Percentiles rank a stretch among this genome's conserved stretches.
These are phyloP conservation scores for Aechmea fasciata DNA, from an alignment of 176 grass and related monocot species.

Conservation along the genomic window DNA sequence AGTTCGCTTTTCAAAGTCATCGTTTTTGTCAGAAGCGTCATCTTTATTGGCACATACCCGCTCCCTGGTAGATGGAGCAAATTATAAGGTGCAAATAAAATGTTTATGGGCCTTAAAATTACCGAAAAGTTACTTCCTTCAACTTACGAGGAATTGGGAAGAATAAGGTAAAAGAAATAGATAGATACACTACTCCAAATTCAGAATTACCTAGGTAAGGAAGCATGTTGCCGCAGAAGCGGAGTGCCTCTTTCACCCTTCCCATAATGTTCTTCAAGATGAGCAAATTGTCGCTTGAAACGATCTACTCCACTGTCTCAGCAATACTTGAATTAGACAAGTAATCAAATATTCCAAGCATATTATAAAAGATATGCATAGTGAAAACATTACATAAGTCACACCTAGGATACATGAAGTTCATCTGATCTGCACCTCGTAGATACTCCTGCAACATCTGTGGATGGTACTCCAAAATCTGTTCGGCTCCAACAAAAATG, in stretches of 20 bases:
- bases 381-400: slow-evolving; percentile 13
- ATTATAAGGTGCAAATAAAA: slow-evolving; percentile 12
- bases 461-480: slow-evolving; percentile 97
- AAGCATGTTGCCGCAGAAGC: slow-evolving; percentile 54
- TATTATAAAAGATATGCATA: neutral
- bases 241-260: slow-evolving; percentile 59
- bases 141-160: neutral
- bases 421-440: slow-evolving; percentile 49
- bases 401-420: slow-evolving; percentile 89
- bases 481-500: slow-evolving; percentile 10
- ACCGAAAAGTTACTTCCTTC: slow-evolving; percentile 8
- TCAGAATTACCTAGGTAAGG: slow-evolving; percentile 68
- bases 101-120: slow-evolving; percentile 7
- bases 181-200: neutral
- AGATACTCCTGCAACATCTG: slow-evolving; percentile 78
- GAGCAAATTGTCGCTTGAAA: slow-evolving; percentile 88
- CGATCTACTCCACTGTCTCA: slow-evolving; percentile 82
- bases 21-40: slow-evolving; percentile 12
- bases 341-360: neutral
- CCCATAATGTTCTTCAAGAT: slow-evolving; percentile 73
- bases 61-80: slow-evolving; percentile 33
- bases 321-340: slow-evolving; percentile 18
- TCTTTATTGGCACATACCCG: slow-evolving; percentile 53
- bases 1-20: slow-evolving; percentile 41
- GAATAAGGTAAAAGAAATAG: neutral